Base-by-base conservation (phyloP, 164 flowering plant genomes). In the Malania oleifera region DNA sequence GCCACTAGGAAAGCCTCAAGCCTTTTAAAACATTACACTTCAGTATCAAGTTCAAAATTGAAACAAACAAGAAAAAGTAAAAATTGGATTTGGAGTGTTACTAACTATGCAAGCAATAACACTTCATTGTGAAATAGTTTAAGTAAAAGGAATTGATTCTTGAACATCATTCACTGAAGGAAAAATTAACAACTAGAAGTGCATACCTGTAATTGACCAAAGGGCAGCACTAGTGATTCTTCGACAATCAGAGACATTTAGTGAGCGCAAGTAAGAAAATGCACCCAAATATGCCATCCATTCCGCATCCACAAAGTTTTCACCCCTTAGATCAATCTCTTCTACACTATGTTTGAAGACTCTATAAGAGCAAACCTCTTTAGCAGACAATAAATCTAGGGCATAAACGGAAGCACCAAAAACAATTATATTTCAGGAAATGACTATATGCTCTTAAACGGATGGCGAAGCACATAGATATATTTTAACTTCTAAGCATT, bases 251-350 rank as follows among this genome's bases (percentile, higher is more conserved):
- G 97, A 75, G 18, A 90, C n/a, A 63, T 77, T 80, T 41, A 92
- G 67, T 1, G 75, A 60, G 11, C 79, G 77, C 66, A 93, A 73
- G 65, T 70, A 64, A 7, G 67, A 71, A 58, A 87, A 90, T 23
- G 82, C 87, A 45, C 96, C 96, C 55, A 89, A 35, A 61, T 87
- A 92, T 9, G 91, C 96, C 82, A 86, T 82, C 98, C 98, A 92
- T 71, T 92, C 99, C 1, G 86, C 86, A 66, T 93, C 96, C 57
- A 93, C 95, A 48, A 49, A 67, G 59, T 43, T 77, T 66, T 83
- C 80, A 17, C 85, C 84, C 46, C 73, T 80, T 8, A 88, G 67
- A 79, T 88, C 79, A 67, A 93, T 59, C 62, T 67, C 80, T 78
- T 90, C 97, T 12, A 83, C 63, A 44, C 76, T 73, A 56, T 56